These are phyloP conservation scores for Fusarium heterosporum DNA, from an alignment of 2,329 filamentous ascomycete species.

Conservation along the genomic window DNA sequence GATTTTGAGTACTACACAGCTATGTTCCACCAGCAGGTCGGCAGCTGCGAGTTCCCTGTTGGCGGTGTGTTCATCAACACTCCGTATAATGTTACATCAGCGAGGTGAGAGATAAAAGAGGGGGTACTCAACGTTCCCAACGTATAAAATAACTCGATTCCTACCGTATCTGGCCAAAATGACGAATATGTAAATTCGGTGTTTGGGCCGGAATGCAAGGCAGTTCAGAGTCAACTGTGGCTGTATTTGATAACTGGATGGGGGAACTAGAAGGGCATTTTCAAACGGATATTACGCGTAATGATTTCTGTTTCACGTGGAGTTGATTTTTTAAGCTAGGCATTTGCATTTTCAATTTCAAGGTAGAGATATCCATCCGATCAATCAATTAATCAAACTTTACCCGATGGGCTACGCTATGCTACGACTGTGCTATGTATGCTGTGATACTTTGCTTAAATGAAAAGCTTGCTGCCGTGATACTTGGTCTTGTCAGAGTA, in stretches of 20 bases:
- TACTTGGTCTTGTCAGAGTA: conserved; percentile 59
- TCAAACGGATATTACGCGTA: conserved; percentile 17
- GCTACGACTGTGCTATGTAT: background rate
- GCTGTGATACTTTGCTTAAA: background rate
- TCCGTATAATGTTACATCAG: conserved; percentile 23
- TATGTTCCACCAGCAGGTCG: conserved; percentile 45
- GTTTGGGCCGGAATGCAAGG: conserved; percentile 28
- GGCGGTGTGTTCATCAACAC: conserved; percentile 35
- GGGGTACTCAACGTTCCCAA: background rate
- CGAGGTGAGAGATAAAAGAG: conserved; percentile 7
- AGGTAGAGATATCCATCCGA: conserved; percentile 40
- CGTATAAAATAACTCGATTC: background rate
- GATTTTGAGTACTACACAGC: conserved; percentile 51
- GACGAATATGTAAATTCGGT: conserved; percentile 35
- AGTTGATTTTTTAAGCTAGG: conserved; percentile 36
- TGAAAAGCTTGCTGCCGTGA: conserved; percentile 55
- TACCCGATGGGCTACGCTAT: background rate
- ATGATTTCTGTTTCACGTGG: conserved; percentile 15
- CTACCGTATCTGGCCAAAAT: conserved; percentile 10
- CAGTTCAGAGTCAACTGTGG: conserved; percentile 9
- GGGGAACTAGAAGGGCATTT: conserved; percentile 37
- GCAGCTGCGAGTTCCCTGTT: conserved; percentile 45
- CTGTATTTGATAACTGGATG: conserved; percentile 1
- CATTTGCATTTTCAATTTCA: conserved; percentile 36
- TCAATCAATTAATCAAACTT: conserved; percentile 31